phyloP scores from a whole-genome alignment of 331 rosid genomes.

The Rosa hybrid region DNA sequence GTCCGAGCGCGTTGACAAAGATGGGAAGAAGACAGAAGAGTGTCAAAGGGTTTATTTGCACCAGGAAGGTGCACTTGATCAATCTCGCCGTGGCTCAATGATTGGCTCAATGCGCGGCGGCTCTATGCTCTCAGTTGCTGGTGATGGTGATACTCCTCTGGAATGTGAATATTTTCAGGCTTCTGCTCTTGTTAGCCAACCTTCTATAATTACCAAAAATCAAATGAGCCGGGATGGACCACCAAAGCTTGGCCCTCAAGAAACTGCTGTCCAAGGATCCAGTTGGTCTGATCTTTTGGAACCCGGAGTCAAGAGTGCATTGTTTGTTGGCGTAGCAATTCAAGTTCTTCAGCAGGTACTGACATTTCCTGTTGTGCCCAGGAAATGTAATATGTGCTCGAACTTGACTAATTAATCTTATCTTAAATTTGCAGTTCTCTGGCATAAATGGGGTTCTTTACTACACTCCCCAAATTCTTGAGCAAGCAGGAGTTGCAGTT shows the following conservation, averaged over 20 bases:
- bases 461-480: conserved; percentile 34
- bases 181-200: conserved; percentile 37
- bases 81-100: conserved; percentile 19
- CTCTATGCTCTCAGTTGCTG: conserved; percentile 24
- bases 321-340: conserved; percentile 29
- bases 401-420: neutral
- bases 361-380: neutral
- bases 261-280: conserved; percentile 20
- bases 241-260: conserved; percentile 16
- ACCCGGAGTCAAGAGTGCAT: conserved; percentile 33
- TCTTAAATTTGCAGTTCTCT: conserved; percentile 22
- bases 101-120: conserved; percentile 2
- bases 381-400: neutral
- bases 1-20: conserved; percentile 21
- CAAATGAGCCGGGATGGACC: conserved; percentile 15
- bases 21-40: conserved; percentile 32
- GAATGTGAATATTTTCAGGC: conserved; percentile 26
- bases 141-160: conserved; percentile 6
- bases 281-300: conserved; percentile 32
- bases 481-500: conserved; percentile 35
- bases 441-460: conserved; percentile 37
- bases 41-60: conserved; percentile 31
- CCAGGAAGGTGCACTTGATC: conserved; percentile 22
- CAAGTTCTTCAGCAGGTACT: conserved; percentile 36
- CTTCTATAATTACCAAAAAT: conserved; percentile 18